phyloP scores from a whole-genome alignment of 2,329 filamentous ascomycete genomes.

The Botrytis hyacinthi region DNA sequence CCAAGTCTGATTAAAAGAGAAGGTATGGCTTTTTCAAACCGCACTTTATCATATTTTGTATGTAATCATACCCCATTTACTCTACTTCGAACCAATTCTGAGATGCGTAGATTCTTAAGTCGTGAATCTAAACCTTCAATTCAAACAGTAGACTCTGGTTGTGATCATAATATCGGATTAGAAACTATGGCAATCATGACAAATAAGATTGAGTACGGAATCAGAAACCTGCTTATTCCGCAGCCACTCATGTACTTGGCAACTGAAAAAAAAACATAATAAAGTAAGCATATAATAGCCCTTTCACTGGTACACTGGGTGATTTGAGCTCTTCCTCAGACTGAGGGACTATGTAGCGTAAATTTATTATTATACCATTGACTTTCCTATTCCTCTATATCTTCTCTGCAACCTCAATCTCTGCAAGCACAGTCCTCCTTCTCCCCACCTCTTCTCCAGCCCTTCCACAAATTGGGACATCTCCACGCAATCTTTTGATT shows the following conservation, averaged over 20 bases:
- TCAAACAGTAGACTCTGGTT: not conserved
- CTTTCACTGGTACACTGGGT: too few relatives aligned
- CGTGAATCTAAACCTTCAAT: not conserved
- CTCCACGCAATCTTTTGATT: slow-evolving; percentile 33
- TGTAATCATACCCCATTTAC: not conserved
- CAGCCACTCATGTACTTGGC: not conserved
- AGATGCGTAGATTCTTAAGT: not conserved
- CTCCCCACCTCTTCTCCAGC: slow-evolving; percentile 28
- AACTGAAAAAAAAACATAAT: not conserved
- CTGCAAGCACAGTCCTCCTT: slow-evolving; percentile 31
- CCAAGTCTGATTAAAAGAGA: not conserved
- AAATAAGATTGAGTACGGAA: not conserved
- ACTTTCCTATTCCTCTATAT: not conserved
- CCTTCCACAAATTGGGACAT: slow-evolving; percentile 31
- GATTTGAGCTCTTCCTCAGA: not conserved
- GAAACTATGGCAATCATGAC: not conserved
- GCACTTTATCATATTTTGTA: not conserved
- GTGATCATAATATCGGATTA: not conserved
- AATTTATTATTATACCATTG: not conserved
- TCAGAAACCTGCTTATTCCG: not conserved
- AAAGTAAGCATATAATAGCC: not conserved
- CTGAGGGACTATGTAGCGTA: not conserved
- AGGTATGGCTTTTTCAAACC: not conserved
- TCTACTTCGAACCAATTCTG: not conserved
- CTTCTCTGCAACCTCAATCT: not conserved